A percentile compares a stretch with the other conserved stretches of the same genome.
Evolutionary conservation across 768 basidiomycete genomes (phyloP).

Genomic region (Sporobolomyces phaffii): DNA sequence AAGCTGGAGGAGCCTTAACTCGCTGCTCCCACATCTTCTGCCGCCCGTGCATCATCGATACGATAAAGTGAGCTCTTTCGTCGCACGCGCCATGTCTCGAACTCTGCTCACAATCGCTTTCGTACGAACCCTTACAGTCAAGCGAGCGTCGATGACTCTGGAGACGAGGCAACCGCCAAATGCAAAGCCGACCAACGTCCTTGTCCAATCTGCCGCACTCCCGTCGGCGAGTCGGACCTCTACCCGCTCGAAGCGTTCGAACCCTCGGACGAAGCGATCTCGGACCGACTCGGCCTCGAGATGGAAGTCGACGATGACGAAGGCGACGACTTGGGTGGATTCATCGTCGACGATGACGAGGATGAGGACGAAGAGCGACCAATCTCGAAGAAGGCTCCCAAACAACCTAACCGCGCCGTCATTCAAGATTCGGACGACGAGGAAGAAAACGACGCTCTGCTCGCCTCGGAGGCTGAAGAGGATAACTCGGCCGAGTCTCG

Average conservation of each 20-base stretch:
- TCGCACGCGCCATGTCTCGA: too few species aligned
- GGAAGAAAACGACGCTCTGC: background rate
- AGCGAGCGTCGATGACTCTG: conserved; percentile 48
- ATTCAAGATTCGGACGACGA: conserved; percentile 36
- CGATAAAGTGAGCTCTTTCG: background rate
- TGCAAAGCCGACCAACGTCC: conserved; percentile 53
- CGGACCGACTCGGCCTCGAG: conserved; percentile 26
- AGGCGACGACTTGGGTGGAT: conserved; percentile 15
- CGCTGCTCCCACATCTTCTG: conserved; percentile 62
- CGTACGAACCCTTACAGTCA: conserved; percentile 42
- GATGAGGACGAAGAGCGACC: conserved; percentile 42
- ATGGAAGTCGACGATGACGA: conserved; percentile 19
- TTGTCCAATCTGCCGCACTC: conserved; percentile 60
- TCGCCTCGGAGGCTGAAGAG: conserved; percentile 33
- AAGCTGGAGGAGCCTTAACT: conserved; percentile 51
- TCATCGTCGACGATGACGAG: conserved; percentile 41
- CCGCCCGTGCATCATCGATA: conserved; percentile 56
- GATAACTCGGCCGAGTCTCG: background rate
- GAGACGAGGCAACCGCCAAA: conserved; percentile 29
- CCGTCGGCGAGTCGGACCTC: conserved; percentile 52
- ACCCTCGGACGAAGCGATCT: conserved; percentile 58
- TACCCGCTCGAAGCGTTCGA: conserved; percentile 61
- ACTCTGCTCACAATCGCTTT: too few species aligned
- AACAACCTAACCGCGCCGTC: conserved; percentile 29
- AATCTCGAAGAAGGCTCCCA: conserved; percentile 8